Evolutionary conservation across 2,329 filamentous ascomycete genomes (phyloP), one percentile per base, ranked within the genome.

Genomic region (Capronia americana): DNA sequence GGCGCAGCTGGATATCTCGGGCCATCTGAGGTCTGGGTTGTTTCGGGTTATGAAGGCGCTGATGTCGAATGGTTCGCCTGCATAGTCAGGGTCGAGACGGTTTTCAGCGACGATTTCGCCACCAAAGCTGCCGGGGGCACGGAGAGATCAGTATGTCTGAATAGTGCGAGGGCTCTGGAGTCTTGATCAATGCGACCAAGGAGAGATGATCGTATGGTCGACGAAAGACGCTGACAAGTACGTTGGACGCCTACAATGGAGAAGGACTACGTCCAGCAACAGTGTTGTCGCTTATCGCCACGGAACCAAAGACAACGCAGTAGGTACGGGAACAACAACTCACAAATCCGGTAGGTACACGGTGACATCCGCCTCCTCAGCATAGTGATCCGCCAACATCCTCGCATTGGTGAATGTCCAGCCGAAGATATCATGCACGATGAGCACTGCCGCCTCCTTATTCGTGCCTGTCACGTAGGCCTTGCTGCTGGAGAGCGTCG

Each of bases 391-490:
- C 12, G 81, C 81, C 20, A 83, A 73, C 7, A 84, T 67, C 32
- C 81, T 77, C 50, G 77, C 71, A 71, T 83, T 83, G 26, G 74
- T 71, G 38, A 83, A 76, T 7, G 77, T 78, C 78, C 78, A 83
- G 65, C 81, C 81, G 65, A 82, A 83, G 71, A 84, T 79, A 69
- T 83, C 80, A 50, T 75, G 72, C 62, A 85, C 75, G 66, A 85
- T 79, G 56, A 85, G 75, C 55, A 84, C 75, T 3, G 77, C 77
- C 69, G 74, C 70, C 3, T 78, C 66, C 12, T 71, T 59, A 56
- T 77, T 79, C 20, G 68, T 64, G 2, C 80, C 80, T 0, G 77
- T 71, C 24, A 81, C 72, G 68, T 83, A 83, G 34, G 72, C 68
- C 14, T 78, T 57, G 24, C 74, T 74, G 23, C 70, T 68, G 8